Percentiles rank a stretch among this genome's conserved stretches.
Evolutionary conservation across 345 rosid genomes (phyloP).

Genomic region (Odontarrhena argentea): DNA sequence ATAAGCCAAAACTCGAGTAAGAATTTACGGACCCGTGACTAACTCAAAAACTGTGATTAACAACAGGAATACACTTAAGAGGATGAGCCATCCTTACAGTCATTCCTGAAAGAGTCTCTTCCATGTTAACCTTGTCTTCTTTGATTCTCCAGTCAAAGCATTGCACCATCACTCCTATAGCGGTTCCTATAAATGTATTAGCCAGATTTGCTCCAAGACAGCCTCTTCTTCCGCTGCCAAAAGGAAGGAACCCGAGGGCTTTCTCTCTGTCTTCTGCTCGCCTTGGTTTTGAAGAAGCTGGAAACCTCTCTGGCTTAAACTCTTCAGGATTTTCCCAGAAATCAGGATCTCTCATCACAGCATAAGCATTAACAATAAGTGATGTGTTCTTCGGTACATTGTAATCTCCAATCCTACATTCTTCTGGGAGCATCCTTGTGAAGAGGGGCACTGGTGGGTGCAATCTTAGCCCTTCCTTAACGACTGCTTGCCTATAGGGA

Average conservation of each 20-base stretch:
- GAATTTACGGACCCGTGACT: too few species aligned
- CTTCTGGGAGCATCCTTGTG: background rate
- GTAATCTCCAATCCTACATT: conserved; percentile 24
- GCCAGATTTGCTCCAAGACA: conserved; percentile 25
- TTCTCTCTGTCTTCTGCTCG: conserved; percentile 31
- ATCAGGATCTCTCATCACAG: conserved; percentile 32
- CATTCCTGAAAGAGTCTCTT: conserved; percentile 18
- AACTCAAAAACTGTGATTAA: background rate
- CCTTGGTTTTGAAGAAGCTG: background rate
- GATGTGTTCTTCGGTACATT: conserved; percentile 25
- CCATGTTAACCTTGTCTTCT: conserved; percentile 20
- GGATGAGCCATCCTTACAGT: conserved; percentile 29
- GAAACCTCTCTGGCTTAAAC: conserved; percentile 31
- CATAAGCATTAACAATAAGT: conserved; percentile 21
- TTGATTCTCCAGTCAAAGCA: conserved; percentile 28
- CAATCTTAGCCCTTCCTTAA: conserved; percentile 27
- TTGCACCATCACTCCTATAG: conserved; percentile 15
- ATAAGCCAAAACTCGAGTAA: too few species aligned
- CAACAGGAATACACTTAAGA: conserved; percentile 24
- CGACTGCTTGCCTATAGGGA: conserved; percentile 6
- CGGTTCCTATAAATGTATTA: background rate
- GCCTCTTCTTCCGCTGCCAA: conserved; percentile 29
- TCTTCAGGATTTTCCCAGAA: conserved; percentile 29
- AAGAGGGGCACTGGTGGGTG: background rate
- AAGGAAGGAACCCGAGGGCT: conserved; percentile 17